phyloP scores from a whole-genome alignment of 75 land plant species.

The Chamaecyparis obtusa region DNA sequence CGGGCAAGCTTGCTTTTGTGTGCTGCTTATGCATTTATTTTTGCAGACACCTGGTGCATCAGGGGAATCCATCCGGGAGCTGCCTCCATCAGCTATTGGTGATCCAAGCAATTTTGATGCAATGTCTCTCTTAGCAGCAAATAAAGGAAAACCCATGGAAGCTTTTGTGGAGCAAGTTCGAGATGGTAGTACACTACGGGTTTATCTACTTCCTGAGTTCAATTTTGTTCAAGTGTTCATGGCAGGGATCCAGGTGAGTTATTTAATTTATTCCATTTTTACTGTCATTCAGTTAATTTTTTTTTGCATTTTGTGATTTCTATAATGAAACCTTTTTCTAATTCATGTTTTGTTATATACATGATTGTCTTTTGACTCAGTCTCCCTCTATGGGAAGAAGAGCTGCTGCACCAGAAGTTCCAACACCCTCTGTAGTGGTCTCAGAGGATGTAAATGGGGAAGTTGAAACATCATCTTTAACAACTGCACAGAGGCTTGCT shows the following conservation, averaged over 20 bases:
- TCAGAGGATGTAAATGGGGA: conserved; percentile 65
- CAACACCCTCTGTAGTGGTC: conserved; percentile 19
- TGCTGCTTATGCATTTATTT: background rate
- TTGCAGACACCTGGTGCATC: conserved; percentile 81
- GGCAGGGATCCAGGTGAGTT: conserved; percentile 91
- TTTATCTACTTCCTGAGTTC: conserved; percentile 89
- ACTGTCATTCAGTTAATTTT: background rate
- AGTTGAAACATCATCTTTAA: conserved; percentile 46
- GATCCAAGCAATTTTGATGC: conserved; percentile 87
- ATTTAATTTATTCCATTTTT: background rate
- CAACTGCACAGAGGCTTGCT: conserved; percentile 88
- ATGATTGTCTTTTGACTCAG: conserved; percentile 18
- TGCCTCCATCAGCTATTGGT: conserved; percentile 96
- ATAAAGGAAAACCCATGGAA: conserved; percentile 76
- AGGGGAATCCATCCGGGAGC: conserved; percentile 71
- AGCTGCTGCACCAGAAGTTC: conserved; percentile 23
- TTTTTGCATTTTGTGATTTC: background rate
- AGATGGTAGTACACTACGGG: conserved; percentile 93
- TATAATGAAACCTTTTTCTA: background rate
- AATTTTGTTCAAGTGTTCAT: conserved; percentile 97
- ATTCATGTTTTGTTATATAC: background rate
- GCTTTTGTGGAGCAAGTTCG: conserved; percentile 93
- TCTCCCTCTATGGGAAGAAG: conserved; percentile 97
- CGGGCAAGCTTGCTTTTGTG: background rate
- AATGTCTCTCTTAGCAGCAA: conserved; percentile 52